Evolutionary conservation across 2,329 filamentous ascomycete genomes (phyloP).

Genomic region (Pseudogymnoascus sp.): DNA sequence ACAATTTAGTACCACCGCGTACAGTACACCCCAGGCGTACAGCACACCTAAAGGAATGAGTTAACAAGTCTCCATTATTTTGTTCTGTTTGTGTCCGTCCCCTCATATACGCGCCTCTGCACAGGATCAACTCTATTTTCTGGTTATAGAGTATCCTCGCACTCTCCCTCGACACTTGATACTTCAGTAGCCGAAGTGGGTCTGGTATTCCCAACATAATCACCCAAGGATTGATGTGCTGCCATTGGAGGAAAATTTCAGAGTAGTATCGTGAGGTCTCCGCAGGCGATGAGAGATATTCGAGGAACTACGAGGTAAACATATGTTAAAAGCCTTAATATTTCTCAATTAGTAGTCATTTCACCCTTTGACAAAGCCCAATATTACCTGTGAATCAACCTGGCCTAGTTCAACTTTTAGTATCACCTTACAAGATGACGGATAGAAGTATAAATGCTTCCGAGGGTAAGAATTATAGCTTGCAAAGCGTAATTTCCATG

Average conservation of each 20-base stretch:
- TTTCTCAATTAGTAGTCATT: neutral
- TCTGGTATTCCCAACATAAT: neutral
- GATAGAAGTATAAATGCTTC: neutral
- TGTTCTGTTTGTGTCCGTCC: neutral
- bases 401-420: neutral
- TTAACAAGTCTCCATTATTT: neutral
- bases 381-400: neutral
- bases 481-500: neutral
- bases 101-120: neutral
- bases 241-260: neutral
- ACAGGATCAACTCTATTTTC: neutral
- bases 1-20: neutral
- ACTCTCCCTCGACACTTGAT: neutral
- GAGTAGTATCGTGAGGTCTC: neutral
- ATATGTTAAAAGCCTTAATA: neutral
- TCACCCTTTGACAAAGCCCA: neutral
- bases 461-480: neutral
- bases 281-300: neutral
- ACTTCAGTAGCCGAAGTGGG: neutral
- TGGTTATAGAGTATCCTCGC: neutral
- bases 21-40: neutral
- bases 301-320: neutral
- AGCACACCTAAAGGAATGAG: neutral
- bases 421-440: neutral
- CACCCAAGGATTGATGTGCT: neutral